Percentiles rank a stretch among this genome's conserved stretches.
Conservation (phyloP, 2,329 filamentous ascomycete species). For the Gliomastix tumulicola region DNA sequence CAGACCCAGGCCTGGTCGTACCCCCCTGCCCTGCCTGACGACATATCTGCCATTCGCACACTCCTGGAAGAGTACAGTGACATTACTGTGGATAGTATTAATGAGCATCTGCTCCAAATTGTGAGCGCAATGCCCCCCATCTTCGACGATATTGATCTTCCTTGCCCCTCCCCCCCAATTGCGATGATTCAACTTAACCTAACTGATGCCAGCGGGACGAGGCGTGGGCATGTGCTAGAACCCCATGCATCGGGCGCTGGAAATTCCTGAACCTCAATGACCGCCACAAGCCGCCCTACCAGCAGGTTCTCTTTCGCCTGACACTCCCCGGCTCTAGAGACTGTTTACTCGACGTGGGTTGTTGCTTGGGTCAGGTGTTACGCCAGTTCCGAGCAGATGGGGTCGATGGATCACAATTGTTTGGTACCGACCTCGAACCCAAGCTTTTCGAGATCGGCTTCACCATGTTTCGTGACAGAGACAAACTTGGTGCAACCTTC, state of each 20-base stretch:
- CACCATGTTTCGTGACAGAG: conserved; percentile 55
- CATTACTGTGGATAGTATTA: conserved; percentile 23
- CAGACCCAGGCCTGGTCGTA: conserved; percentile 27
- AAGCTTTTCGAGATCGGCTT: conserved; percentile 53
- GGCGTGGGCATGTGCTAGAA: conserved; percentile 35
- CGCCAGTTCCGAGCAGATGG: conserved; percentile 44
- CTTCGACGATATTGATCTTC: neutral
- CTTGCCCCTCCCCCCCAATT: neutral
- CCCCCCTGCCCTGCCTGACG: conserved; percentile 24
- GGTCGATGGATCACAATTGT: conserved; percentile 37
- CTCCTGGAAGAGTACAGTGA: conserved; percentile 30
- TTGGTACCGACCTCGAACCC: conserved; percentile 39
- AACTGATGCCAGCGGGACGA: conserved; percentile 30
- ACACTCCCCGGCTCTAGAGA: conserved; percentile 27
- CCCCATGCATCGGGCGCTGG: conserved; percentile 41
- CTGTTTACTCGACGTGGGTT: conserved; percentile 40
- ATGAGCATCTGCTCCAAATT: conserved; percentile 25
- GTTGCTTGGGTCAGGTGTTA: conserved; percentile 41
- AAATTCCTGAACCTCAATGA: conserved; percentile 38
- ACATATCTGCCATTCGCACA: conserved; percentile 24
- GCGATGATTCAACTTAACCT: neutral
- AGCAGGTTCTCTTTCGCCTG: conserved; percentile 32
- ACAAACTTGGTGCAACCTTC: conserved; percentile 37
- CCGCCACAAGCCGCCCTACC: conserved; percentile 31
- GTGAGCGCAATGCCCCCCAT: conserved; percentile 16